Conservation (phyloP, 441 rosid species). For the Populus tomentosa region DNA sequence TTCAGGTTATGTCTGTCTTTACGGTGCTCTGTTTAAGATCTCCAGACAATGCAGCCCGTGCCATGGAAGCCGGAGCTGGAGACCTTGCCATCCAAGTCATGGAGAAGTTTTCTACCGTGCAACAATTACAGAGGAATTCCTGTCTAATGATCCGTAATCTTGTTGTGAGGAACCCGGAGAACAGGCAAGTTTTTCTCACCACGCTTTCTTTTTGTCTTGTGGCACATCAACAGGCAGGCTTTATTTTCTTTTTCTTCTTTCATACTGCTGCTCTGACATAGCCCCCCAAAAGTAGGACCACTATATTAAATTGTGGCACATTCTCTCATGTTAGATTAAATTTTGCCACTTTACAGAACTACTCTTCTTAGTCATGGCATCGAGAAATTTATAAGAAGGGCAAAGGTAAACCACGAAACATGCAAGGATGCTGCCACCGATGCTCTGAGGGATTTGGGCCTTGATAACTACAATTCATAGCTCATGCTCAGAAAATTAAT, state of each 20-base stretch:
- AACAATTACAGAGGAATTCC: constrained; percentile 64
- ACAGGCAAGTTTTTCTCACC: constrained; percentile 42
- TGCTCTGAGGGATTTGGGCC: constrained; percentile 88
- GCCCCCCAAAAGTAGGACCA: neutral
- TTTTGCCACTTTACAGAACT: constrained; percentile 37
- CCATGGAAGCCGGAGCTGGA: constrained; percentile 95
- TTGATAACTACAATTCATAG: constrained; percentile 71
- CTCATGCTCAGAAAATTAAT: neutral
- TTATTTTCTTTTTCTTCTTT: neutral
- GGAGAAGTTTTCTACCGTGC: constrained; percentile 69
- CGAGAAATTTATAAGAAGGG: constrained; percentile 66
- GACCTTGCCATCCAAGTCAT: constrained; percentile 84
- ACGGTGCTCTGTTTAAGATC: constrained; percentile 82
- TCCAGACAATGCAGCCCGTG: constrained; percentile 77
- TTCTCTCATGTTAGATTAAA: neutral
- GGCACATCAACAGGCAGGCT: neutral
- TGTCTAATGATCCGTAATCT: constrained; percentile 94
- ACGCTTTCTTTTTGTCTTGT: neutral
- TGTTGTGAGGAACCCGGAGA: constrained; percentile 75
- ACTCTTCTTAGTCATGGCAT: constrained; percentile 64
- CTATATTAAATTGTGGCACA: neutral
- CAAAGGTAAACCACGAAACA: constrained; percentile 62
- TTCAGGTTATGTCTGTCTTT: constrained; percentile 72
- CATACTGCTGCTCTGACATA: neutral
- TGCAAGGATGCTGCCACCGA: constrained; percentile 85